Evolutionary conservation across 2,329 filamentous ascomycete genomes (phyloP).

Genomic region (Penicillium digitatum): DNA sequence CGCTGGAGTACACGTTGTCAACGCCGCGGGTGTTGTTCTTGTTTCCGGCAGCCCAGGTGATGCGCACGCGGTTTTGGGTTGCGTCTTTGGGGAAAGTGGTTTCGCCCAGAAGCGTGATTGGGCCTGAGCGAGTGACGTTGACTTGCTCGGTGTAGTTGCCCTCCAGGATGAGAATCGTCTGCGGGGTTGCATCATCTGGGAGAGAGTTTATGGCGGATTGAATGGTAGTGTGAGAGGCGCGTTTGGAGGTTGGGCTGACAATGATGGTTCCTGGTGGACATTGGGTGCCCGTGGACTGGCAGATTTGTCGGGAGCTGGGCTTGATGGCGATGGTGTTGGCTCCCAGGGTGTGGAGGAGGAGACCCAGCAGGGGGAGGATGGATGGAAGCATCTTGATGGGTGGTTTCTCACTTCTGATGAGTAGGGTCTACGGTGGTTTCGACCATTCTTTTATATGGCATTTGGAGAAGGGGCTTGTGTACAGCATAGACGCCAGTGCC

Average conservation of each 20-base stretch:
- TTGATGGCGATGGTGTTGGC: slow-evolving; percentile 6
- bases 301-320: slow-evolving; percentile 16
- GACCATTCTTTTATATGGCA: not conserved
- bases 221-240: slow-evolving; percentile 37
- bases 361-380: not conserved
- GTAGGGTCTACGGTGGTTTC: not conserved
- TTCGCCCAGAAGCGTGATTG: slow-evolving; percentile 60
- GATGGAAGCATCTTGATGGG: not conserved
- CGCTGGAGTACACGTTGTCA: slow-evolving; percentile 62
- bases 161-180: slow-evolving; percentile 57
- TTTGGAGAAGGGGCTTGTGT: not conserved
- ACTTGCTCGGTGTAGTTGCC: slow-evolving; percentile 62
- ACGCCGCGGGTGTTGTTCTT: slow-evolving; percentile 38
- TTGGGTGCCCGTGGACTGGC: slow-evolving; percentile 23
- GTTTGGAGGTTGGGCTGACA: slow-evolving; percentile 24
- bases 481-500: not conserved
- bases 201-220: slow-evolving; percentile 49
- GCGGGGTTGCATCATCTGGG: slow-evolving; percentile 44
- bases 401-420: not conserved
- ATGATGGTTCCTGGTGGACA: slow-evolving; percentile 30
- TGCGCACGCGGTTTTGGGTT: slow-evolving; percentile 50
- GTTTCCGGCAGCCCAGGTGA: slow-evolving; percentile 58
- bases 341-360: not conserved
- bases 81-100: slow-evolving; percentile 48
- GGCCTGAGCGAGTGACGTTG: slow-evolving; percentile 60